Evolutionary conservation across 75 land plant genomes (phyloP), one percentile per base, ranked within the genome.

Genomic region (Picea sitchensis): DNA sequence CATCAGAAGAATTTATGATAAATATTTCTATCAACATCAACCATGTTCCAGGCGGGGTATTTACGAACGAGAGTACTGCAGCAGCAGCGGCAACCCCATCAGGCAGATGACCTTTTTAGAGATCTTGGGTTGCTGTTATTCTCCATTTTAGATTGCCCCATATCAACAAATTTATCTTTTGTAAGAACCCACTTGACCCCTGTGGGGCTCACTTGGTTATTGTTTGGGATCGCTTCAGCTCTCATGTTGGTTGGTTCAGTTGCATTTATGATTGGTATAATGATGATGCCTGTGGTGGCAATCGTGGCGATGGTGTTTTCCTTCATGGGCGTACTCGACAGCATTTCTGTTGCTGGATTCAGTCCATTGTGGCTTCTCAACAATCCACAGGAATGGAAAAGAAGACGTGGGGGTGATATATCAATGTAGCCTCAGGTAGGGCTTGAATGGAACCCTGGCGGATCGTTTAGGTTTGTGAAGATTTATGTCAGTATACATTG

Each of bases 241-340:
- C 76, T 92, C 78, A 92, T 92, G 88, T 83, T 92, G 38, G 79
- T 89, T 59, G 94, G 94, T 41, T 89, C 90, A 15, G 83, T 92
- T 13, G 84, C 94, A 14, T 89, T 92, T 81, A 67, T 92, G 80
- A 41, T 92, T 36, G 94, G 94, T 26, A 86, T 90, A 80, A 77
- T 90, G 31, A 79, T 90, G 84, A 88, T 92, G 90, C 94, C 94
- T 3, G 81, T 91, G 88, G 82, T 92, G 30, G 76, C 90, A 17
- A 89, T 84, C 3, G 38, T 89, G 77, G 86, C 84, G 3, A 75
- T 87, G 81, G 76, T 86, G 21, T 69, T 89, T 21, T 86, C 84
- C 32, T 63, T 92, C 18, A 82, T 84, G 26, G 92, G 87, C 54
- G 12, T 91, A 41, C 80, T 91, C 26, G 83, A 86, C 1, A 73